phyloP scores from a whole-genome alignment of 2,329 filamentous ascomycete genomes.

The Apiospora marii region DNA sequence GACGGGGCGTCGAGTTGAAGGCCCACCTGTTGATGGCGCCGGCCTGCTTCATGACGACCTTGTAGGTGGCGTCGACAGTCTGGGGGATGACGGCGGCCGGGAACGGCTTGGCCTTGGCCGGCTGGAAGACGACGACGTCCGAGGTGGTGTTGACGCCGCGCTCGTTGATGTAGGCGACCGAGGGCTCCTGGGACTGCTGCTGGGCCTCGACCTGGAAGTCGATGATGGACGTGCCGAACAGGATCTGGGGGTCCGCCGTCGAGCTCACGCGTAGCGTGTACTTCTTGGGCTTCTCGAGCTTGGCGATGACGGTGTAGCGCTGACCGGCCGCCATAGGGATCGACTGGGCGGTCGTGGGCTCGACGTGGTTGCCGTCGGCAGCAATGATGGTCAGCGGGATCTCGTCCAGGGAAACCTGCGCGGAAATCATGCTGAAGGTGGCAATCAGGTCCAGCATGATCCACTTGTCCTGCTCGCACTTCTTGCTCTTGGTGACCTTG shows the following conservation, averaged over 20 bases:
- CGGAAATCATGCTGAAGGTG: constrained; percentile 55
- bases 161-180: constrained; percentile 57
- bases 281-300: constrained; percentile 54
- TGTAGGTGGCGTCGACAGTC: constrained; percentile 54
- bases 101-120: constrained; percentile 53
- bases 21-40: constrained; percentile 61
- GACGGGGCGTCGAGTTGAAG: constrained; percentile 55
- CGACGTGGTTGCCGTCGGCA: constrained; percentile 62
- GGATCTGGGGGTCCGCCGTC: constrained; percentile 58
- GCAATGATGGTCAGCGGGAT: constrained; percentile 62
- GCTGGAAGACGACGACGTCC: constrained; percentile 53
- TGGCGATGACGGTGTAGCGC: constrained; percentile 59
- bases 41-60: constrained; percentile 43
- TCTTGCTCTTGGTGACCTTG: constrained; percentile 40
- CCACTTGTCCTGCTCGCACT: constrained; percentile 49
- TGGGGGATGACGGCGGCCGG: constrained; percentile 53
- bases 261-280: constrained; percentile 64
- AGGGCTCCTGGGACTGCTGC: constrained; percentile 35
- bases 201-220: constrained; percentile 43
- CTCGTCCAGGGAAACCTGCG: constrained; percentile 58
- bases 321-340: constrained; percentile 59
- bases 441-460: constrained; percentile 63
- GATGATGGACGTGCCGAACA: constrained; percentile 60
- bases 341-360: constrained; percentile 58
- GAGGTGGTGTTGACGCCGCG: constrained; percentile 52